A percentile compares a stretch with the other conserved stretches of the same genome.
Conservation (phyloP, 441 rosid genomes). For the Erodium texanum region DNA sequence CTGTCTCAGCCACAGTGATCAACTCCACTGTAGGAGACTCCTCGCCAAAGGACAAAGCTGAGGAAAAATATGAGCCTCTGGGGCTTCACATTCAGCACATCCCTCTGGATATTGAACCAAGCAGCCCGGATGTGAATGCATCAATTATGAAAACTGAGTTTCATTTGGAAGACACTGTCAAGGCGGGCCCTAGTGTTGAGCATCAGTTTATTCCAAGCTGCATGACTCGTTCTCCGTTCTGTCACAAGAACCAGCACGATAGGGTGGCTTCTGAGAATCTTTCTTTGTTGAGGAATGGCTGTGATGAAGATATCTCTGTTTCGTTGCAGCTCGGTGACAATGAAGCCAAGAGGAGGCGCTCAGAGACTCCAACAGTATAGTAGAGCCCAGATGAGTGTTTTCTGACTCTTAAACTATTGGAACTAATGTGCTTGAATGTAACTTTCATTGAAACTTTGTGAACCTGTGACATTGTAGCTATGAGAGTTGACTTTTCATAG, state of each 20-base stretch:
- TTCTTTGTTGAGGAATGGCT: slow-evolving; percentile 39
- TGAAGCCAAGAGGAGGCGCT: slow-evolving; percentile 55
- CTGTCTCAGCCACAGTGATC: slow-evolving; percentile 19
- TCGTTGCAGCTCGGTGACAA: slow-evolving; percentile 67
- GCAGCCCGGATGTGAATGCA: slow-evolving; percentile 17
- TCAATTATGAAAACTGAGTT: slow-evolving; percentile 33
- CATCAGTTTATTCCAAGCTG: slow-evolving; percentile 76
- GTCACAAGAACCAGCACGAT: slow-evolving; percentile 25
- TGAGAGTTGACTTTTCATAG: too few species aligned
- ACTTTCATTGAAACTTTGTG: too few species aligned
- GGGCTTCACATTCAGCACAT: slow-evolving; percentile 24
- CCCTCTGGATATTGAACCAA: too few species aligned
- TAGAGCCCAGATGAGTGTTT: slow-evolving; percentile 20
- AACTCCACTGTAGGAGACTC: slow-evolving; percentile 58
- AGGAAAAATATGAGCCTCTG: slow-evolving; percentile 48
- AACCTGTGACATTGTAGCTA: too few species aligned
- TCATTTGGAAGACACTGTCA: slow-evolving; percentile 36
- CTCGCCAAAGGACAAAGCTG: slow-evolving; percentile 43
- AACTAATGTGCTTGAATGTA: neutral
- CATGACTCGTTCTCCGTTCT: slow-evolving; percentile 39
- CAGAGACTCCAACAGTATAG: slow-evolving; percentile 28
- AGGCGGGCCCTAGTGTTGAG: slow-evolving; percentile 51
- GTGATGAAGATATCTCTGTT: slow-evolving; percentile 50
- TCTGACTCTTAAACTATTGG: neutral
- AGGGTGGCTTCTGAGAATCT: slow-evolving; percentile 41